Evolutionary conservation across 148 eudicot species (phyloP).

Genomic region (Rhododendron kiyosumense): DNA sequence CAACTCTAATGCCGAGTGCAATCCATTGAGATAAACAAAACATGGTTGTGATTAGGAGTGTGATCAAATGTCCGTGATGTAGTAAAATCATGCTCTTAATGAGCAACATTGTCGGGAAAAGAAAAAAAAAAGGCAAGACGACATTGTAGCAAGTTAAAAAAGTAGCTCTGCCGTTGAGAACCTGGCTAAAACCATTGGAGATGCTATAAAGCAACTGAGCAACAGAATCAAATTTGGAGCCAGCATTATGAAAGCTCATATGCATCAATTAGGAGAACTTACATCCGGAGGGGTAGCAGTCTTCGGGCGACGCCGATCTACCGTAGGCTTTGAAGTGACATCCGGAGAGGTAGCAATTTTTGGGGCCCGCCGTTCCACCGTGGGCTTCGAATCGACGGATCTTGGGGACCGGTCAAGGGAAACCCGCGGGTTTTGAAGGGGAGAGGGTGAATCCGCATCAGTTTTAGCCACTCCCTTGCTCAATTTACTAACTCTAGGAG

Average conservation of each 20-base stretch:
- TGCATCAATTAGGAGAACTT: not conserved
- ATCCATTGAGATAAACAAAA: not conserved
- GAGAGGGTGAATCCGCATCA: constrained; percentile 66
- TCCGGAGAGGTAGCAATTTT: constrained; percentile 54
- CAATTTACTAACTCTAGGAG: constrained; percentile 53
- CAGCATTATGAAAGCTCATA: not conserved
- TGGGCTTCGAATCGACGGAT: constrained; percentile 52
- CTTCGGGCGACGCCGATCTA: constrained; percentile 53
- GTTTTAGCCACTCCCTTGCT: constrained; percentile 54
- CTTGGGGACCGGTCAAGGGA: constrained; percentile 67
- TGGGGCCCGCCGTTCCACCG: constrained; percentile 46
- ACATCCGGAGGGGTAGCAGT: constrained; percentile 53
- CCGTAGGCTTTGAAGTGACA: constrained; percentile 48
- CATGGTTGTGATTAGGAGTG: not conserved
- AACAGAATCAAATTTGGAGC: not conserved
- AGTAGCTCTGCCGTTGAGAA: not conserved
- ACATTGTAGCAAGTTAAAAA: not conserved
- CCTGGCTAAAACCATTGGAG: not conserved
- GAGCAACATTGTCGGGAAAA: not conserved
- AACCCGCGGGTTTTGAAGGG: constrained; percentile 45
- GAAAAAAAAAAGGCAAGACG: not conserved
- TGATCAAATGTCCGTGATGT: not conserved
- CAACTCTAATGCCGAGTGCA: not conserved
- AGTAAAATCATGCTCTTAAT: not conserved
- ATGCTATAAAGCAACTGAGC: not conserved